These are phyloP conservation scores for Fraxinus americana DNA, from an alignment of 257 asterid species.

Conservation along the genomic window DNA sequence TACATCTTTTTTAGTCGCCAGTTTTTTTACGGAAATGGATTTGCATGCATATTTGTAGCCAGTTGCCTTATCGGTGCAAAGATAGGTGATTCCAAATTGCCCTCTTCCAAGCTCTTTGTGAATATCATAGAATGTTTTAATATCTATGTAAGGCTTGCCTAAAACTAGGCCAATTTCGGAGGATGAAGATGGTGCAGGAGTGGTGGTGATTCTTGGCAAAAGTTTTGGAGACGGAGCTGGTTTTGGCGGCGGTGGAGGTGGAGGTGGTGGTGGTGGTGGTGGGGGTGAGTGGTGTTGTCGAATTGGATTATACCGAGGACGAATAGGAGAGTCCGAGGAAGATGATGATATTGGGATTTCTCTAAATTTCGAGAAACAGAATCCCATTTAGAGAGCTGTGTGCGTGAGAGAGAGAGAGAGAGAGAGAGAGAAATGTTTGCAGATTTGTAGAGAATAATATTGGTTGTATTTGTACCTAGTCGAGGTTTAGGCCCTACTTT, in stretches of 20 bases:
- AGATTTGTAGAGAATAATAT: constrained; percentile 9
- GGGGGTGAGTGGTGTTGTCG: constrained; percentile 21
- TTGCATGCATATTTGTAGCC: constrained; percentile 56
- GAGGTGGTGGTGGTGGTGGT: constrained; percentile 10
- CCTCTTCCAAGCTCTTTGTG: constrained; percentile 66
- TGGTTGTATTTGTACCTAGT: neutral
- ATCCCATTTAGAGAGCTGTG: constrained; percentile 44
- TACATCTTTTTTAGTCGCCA: constrained; percentile 38
- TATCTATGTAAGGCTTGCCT: constrained; percentile 44
- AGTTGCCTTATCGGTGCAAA: constrained; percentile 54
- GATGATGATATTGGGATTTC: constrained; percentile 63
- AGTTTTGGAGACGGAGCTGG: neutral
- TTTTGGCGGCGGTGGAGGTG: constrained; percentile 12
- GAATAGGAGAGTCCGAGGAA: constrained; percentile 39
- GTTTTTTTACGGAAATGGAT: constrained; percentile 48
- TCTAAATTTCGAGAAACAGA: constrained; percentile 52
- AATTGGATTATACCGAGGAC: constrained; percentile 12
- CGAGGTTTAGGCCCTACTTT: constrained; percentile 30
- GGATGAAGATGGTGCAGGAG: constrained; percentile 10
- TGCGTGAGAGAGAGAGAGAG: constrained; percentile 5
- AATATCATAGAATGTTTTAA: constrained; percentile 40
- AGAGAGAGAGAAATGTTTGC: constrained; percentile 19
- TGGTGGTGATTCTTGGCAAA: constrained; percentile 12
- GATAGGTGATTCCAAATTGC: constrained; percentile 62
- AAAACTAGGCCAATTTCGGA: constrained; percentile 40